These are phyloP conservation scores for Takashimella tepidaria DNA, from an alignment of 1,284 basidiomycete species.

Conservation along the genomic window DNA sequence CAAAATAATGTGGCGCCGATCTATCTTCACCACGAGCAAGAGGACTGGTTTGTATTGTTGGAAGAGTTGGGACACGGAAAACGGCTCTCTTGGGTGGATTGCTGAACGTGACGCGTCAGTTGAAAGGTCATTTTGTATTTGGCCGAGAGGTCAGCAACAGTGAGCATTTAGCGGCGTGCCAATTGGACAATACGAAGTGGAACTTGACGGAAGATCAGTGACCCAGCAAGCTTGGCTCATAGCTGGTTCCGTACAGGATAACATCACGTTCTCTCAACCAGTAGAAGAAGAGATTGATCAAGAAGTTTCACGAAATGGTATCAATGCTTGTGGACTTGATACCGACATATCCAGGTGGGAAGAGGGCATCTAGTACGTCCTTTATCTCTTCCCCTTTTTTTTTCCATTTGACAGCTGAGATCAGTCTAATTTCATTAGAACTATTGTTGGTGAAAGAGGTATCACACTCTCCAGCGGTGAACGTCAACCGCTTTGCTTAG, in stretches of 20 bases:
- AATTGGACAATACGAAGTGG: not conserved
- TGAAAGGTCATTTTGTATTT: conserved; percentile 57
- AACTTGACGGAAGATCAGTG: conserved; percentile 34
- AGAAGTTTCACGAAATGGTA: conserved; percentile 17
- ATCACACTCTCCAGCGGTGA: conserved; percentile 14
- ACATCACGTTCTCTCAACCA: conserved; percentile 34
- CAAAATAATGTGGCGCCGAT: no score
- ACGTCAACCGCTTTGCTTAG: conserved; percentile 61
- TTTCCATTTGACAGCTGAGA: conserved; percentile 39
- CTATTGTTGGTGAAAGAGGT: conserved; percentile 27
- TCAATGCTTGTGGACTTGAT: conserved; percentile 26
- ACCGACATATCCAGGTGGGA: conserved; percentile 26
- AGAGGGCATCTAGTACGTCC: conserved; percentile 46
- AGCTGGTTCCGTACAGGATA: conserved; percentile 59
- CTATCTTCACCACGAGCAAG: conserved; percentile 8
- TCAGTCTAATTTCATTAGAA: not conserved
- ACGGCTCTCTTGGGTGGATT: conserved; percentile 60
- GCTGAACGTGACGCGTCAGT: conserved; percentile 70
- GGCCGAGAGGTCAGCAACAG: conserved; percentile 64
- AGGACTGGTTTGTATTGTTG: conserved; percentile 34
- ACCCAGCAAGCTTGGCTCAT: conserved; percentile 71
- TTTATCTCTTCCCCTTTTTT: conserved; percentile 54
- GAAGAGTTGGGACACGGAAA: conserved; percentile 40
- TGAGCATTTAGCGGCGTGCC: conserved; percentile 2
- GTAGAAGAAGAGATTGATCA: conserved; percentile 16